Evolutionary conservation across 1,139 yeast genomes (phyloP).

Genomic region (Suhomyces bribrorum): DNA sequence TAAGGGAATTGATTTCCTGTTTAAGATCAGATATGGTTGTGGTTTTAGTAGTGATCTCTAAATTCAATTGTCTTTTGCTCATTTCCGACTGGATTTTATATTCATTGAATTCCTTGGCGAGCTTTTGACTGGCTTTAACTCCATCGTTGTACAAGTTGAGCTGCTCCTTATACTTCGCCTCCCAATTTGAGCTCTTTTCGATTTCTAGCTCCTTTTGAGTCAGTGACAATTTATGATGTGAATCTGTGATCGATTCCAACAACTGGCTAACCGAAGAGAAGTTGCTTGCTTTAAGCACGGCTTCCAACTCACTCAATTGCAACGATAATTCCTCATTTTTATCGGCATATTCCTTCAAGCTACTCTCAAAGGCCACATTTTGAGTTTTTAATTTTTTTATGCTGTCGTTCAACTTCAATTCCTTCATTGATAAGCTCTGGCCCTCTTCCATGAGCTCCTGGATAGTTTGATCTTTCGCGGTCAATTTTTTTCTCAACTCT

Average conservation of each 20-base stretch:
- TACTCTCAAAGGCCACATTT: slow-evolving; percentile 45
- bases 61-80: slow-evolving; percentile 38
- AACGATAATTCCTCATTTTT: slow-evolving; percentile 32
- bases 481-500: slow-evolving; percentile 26
- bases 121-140: slow-evolving; percentile 26
- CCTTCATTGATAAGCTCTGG: slow-evolving; percentile 70
- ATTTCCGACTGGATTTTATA: slow-evolving; percentile 42
- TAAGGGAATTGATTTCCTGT: slow-evolving; percentile 27
- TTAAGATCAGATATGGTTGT: slow-evolving; percentile 27
- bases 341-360: slow-evolving; percentile 35
- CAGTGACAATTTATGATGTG: slow-evolving; percentile 17
- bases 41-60: slow-evolving; percentile 36
- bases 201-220: slow-evolving; percentile 21
- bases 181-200: slow-evolving; percentile 32
- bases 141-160: slow-evolving; percentile 38
- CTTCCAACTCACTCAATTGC: slow-evolving; percentile 37
- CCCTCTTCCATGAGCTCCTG: slow-evolving; percentile 73
- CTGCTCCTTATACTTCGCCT: slow-evolving; percentile 41
- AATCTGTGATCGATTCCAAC: slow-evolving; percentile 20
- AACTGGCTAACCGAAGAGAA: slow-evolving; percentile 31
- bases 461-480: slow-evolving; percentile 59
- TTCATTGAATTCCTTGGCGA: slow-evolving; percentile 39
- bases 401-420: slow-evolving; percentile 65
- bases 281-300: slow-evolving; percentile 29
- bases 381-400: slow-evolving; percentile 61